phyloP scores from a whole-genome alignment of 78 protist species.

The Paratrimastix pyriformis region DNA sequence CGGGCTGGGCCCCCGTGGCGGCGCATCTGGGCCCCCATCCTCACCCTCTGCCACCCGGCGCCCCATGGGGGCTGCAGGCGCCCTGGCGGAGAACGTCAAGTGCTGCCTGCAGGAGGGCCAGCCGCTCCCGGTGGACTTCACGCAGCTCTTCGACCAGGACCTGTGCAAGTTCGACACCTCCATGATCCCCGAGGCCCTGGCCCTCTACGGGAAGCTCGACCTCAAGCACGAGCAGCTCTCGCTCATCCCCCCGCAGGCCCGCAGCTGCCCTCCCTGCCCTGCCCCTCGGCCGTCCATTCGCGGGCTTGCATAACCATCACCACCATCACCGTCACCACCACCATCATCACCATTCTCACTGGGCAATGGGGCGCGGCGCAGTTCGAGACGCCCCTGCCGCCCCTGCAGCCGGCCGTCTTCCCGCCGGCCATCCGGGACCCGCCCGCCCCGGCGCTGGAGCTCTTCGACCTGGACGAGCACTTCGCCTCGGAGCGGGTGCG shows the following conservation, averaged over 20 bases:
- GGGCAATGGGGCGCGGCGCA: background rate
- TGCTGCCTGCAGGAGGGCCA: slow-evolving; percentile 33
- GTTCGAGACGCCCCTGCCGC: slow-evolving; percentile 65
- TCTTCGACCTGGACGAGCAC: slow-evolving; percentile 70
- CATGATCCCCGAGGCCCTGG: slow-evolving; percentile 45
- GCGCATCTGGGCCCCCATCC: background rate
- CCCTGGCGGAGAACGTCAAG: slow-evolving; percentile 41
- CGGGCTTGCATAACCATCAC: too few relatives aligned
- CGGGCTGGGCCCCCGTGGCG: background rate
- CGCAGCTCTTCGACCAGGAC: slow-evolving; percentile 38
- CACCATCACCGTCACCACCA: too few relatives aligned
- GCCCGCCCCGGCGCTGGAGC: slow-evolving; percentile 65
- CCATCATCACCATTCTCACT: background rate
- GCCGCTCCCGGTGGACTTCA: slow-evolving; percentile 46
- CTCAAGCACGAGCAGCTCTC: slow-evolving; percentile 63
- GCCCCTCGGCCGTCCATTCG: too few relatives aligned
- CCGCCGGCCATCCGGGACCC: slow-evolving; percentile 54
- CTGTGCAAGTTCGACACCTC: slow-evolving; percentile 46
- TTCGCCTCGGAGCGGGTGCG: slow-evolving; percentile 61
- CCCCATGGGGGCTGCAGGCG: too few relatives aligned
- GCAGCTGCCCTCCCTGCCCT: too few relatives aligned
- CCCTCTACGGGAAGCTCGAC: slow-evolving; percentile 23
- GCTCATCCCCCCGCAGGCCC: slow-evolving; percentile 59
- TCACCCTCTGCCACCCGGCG: background rate
- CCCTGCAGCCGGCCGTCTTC: slow-evolving; percentile 31